Conservation (phyloP, 2,329 filamentous ascomycete species). For the Xylaria sp. region DNA sequence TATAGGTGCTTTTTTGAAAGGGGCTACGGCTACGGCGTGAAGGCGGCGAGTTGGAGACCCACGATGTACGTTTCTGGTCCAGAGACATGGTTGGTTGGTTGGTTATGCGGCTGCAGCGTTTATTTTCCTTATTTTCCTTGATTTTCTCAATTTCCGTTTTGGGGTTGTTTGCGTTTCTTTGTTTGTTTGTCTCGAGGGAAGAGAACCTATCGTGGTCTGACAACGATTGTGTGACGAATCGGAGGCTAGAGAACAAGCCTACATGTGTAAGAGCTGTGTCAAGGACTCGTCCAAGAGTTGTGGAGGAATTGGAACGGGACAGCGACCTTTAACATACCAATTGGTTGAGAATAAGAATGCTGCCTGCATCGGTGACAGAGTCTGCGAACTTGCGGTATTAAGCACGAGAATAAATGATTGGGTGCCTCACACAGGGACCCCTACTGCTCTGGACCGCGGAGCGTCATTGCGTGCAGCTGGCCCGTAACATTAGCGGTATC, state of each 20-base stretch:
- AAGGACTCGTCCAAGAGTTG: background rate
- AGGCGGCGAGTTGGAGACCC: conserved; percentile 41
- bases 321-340: background rate
- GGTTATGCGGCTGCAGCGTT: background rate
- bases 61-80: conserved; percentile 37
- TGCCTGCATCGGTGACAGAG: background rate
- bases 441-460: background rate
- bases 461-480: background rate
- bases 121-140: background rate
- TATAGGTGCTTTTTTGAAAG: conserved; percentile 37
- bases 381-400: background rate
- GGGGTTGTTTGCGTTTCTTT: background rate
- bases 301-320: conserved; percentile 2
- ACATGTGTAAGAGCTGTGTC: background rate
- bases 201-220: background rate
- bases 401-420: conserved; percentile 2
- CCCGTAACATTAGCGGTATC: conserved; percentile 2
- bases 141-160: background rate
- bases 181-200: background rate
- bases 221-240: background rate
- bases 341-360: background rate
- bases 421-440: background rate
- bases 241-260: background rate
- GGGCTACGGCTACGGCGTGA: conserved; percentile 27
- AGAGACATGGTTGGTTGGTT: conserved; percentile 32